Conservation (phyloP, 345 rosid species). For the Lepidium didymum region DNA sequence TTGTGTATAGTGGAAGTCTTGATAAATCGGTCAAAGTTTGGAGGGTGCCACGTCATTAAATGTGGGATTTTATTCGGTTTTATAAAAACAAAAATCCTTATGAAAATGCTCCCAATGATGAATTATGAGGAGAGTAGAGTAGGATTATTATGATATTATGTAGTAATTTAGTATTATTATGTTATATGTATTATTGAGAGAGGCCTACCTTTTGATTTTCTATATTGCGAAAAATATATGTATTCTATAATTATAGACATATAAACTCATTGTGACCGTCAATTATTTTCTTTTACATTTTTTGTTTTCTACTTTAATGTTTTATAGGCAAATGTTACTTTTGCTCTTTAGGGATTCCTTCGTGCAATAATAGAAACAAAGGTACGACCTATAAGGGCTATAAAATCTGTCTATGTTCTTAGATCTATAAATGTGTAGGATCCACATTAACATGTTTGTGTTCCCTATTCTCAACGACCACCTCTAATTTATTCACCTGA, state of each 20-base stretch:
- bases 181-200: background rate
- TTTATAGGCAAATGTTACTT: background rate
- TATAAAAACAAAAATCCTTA: slow-evolving; percentile 1
- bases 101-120: slow-evolving; percentile 12
- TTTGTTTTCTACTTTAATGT: background rate
- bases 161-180: background rate
- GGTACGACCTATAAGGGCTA: slow-evolving; percentile 10
- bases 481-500: background rate
- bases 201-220: background rate
- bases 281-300: background rate
- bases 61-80: background rate
- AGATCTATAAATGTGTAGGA: slow-evolving; percentile 8
- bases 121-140: background rate
- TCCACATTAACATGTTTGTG: slow-evolving; percentile 12
- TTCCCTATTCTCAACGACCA: background rate
- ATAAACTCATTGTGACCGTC: slow-evolving; percentile 21
- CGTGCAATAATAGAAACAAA: slow-evolving; percentile 6
- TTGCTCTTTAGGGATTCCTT: slow-evolving; percentile 10
- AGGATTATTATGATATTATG: background rate
- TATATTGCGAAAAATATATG: background rate
- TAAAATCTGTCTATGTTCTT: slow-evolving; percentile 12
- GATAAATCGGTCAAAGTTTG: slow-evolving; percentile 96
- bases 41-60: slow-evolving; percentile 47
- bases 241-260: too few species aligned
- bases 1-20: slow-evolving; percentile 82